Percentiles rank a stretch among this genome's conserved stretches.
Evolutionary conservation across 192 early-diverging fungal species (phyloP).

Genomic region (Coemansia umbellata): DNA sequence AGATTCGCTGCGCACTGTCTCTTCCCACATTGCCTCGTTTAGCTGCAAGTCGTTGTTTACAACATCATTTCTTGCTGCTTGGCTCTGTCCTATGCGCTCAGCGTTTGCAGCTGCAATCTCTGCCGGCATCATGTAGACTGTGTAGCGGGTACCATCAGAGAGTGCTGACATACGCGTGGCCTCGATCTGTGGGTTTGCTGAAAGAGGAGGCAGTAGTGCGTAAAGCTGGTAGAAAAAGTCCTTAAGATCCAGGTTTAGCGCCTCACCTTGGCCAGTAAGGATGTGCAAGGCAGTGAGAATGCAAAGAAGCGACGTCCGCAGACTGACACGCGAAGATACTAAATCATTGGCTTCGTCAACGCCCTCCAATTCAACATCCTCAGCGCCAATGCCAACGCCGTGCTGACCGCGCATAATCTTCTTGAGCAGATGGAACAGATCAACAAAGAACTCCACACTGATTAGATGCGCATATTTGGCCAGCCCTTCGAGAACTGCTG

Average conservation of each 20-base stretch:
- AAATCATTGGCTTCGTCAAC: slow-evolving; percentile 27
- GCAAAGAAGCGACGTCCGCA: slow-evolving; percentile 77
- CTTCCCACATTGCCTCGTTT: slow-evolving; percentile 46
- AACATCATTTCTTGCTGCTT: neutral
- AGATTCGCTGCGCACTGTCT: slow-evolving; percentile 61
- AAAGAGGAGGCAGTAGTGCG: slow-evolving; percentile 65
- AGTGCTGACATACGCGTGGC: slow-evolving; percentile 47
- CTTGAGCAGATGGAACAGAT: slow-evolving; percentile 80
- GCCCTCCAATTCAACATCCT: slow-evolving; percentile 32
- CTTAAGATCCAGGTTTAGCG: slow-evolving; percentile 85
- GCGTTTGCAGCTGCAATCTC: slow-evolving; percentile 36
- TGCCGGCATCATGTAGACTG: slow-evolving; percentile 38
- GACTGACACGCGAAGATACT: slow-evolving; percentile 44
- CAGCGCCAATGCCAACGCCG: slow-evolving; percentile 47
- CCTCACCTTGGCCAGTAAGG: slow-evolving; percentile 87
- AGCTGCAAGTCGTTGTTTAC: slow-evolving; percentile 15
- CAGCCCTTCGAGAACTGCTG: slow-evolving; percentile 61
- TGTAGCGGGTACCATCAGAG: slow-evolving; percentile 48
- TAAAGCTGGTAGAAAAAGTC: slow-evolving; percentile 90
- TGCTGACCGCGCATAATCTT: slow-evolving; percentile 69
- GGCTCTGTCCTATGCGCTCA: slow-evolving; percentile 3
- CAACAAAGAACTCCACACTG: slow-evolving; percentile 92
- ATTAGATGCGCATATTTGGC: slow-evolving; percentile 90
- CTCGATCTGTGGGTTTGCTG: slow-evolving; percentile 63
- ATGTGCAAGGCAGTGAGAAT: slow-evolving; percentile 86